These are phyloP conservation scores for Ganoderma lucidum DNA, from an alignment of 1,284 basidiomycete species.

Conservation along the genomic window DNA sequence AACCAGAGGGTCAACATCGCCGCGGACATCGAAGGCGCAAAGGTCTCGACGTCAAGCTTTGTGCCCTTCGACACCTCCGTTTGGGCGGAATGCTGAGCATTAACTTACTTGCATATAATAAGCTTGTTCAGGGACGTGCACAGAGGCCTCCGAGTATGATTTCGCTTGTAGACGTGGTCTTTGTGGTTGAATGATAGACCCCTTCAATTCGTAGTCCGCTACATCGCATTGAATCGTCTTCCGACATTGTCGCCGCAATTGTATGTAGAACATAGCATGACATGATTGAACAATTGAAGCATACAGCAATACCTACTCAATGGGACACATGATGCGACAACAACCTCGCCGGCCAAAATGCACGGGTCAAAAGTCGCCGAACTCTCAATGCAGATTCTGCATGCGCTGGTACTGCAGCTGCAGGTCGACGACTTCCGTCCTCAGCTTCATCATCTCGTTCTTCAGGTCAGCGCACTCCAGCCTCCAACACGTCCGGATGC, in stretches of 20 bases:
- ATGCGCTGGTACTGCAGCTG: neutral
- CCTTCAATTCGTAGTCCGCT: neutral
- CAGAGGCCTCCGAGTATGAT: no score
- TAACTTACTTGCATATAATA: no score
- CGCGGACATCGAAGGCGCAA: conserved; percentile 1
- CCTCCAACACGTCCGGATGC: neutral
- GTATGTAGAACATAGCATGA: neutral
- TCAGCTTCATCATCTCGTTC: conserved; percentile 6
- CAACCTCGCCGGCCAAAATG: no score
- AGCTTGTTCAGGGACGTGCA: no score
- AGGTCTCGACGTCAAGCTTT: conserved; percentile 3
- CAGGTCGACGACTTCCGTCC: conserved; percentile 3
- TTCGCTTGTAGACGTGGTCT: no score
- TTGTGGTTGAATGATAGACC: neutral
- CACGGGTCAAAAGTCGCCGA: neutral
- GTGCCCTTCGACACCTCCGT: neutral
- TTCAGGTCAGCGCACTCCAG: conserved; percentile 5
- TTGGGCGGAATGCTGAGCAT: neutral
- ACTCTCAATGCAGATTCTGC: neutral
- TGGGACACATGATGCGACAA: neutral
- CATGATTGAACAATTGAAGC: neutral
- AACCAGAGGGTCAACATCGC: conserved; percentile 1
- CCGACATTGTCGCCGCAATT: neutral
- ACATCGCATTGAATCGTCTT: neutral
- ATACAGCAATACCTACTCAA: neutral